phyloP scores from a whole-genome alignment of 2,329 filamentous ascomycete species.

The Claviceps pusilla region DNA sequence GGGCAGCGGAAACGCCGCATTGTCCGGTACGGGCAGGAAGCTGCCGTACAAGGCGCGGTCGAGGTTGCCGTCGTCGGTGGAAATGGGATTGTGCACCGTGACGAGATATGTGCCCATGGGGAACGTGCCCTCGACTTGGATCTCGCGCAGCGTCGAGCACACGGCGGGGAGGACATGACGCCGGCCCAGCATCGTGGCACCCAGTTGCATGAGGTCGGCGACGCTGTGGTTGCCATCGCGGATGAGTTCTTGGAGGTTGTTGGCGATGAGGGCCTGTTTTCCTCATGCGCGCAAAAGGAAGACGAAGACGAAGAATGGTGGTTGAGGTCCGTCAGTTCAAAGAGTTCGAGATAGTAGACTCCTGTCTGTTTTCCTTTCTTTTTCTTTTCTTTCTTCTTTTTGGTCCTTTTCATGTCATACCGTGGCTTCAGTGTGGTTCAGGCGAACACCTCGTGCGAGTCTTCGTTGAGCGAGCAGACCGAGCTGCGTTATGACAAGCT shows the following conservation, averaged over 20 bases:
- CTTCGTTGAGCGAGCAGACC: conserved; percentile 76
- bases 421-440: conserved; percentile 82
- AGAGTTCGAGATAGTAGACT: background rate
- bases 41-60: conserved; percentile 80
- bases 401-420: conserved; percentile 26
- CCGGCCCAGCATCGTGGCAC: conserved; percentile 81
- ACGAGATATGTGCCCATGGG: conserved; percentile 82
- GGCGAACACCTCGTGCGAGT: conserved; percentile 69
- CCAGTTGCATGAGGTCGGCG: conserved; percentile 82
- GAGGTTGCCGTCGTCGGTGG: conserved; percentile 71
- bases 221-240: conserved; percentile 90
- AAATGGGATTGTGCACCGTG: conserved; percentile 82
- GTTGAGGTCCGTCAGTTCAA: background rate
- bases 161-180: conserved; percentile 82
- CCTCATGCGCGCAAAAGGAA: background rate
- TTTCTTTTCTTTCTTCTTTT: background rate
- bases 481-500: conserved; percentile 82
- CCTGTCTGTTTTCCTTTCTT: background rate
- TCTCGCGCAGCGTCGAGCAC: conserved; percentile 59
- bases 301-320: background rate
- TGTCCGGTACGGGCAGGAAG: conserved; percentile 66
- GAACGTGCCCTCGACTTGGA: conserved; percentile 93
- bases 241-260: conserved; percentile 86
- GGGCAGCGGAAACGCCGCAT: conserved; percentile 51
- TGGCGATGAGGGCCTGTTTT: conserved; percentile 64